Base-by-base conservation (phyloP, 129 eudicot genomes). In the Flaveria brownii region DNA sequence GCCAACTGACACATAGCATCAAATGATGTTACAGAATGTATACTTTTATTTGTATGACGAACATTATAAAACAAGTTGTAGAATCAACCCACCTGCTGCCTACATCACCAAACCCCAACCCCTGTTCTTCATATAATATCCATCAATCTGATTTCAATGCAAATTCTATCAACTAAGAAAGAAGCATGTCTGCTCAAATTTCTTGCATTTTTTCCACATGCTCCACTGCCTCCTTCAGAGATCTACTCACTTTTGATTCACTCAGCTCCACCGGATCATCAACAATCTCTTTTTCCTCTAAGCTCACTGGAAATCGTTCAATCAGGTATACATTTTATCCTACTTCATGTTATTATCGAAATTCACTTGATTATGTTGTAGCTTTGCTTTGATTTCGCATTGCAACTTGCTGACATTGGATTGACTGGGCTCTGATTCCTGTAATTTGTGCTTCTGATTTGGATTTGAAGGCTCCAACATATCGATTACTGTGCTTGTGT, bases 151-250 rank as follows among this genome's bases (percentile, higher is more conserved):
- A 49, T 28, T 66, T 28, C 28, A 66, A 66, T 23, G n/a, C 33
- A 64, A 50, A 17, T 30, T 39, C 46, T 10, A 1, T 18, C 70
- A 11, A 26, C 43, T n/a, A 51, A 2, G 16, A 50, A 55, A 2
- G 16, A 50, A 55, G 36, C 28, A 77, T 77, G 81, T 51, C 74
- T 69, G 81, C 74, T 67, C 65, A 52, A 41, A 77, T 52, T 16
- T 76, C 80, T 6, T 10, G 15, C 15, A 62, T 75, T 47, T 47
- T 72, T 65, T 65, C 66, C 54, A 15, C 65, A 17, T 76, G 26
- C 56, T 66, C 81, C 12, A 22, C 42, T 22, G 30, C 74, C 3
- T 51, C 74, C 74, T 39, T 68, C 30, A 39, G 16, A 67, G 73
- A 77, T 54, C 74, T 7, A 51, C 41, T 64, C 73, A 45, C 28